Evolutionary conservation across 2,329 filamentous ascomycete genomes (phyloP).

Genomic region (Scopulariopsis brevicaulis): DNA sequence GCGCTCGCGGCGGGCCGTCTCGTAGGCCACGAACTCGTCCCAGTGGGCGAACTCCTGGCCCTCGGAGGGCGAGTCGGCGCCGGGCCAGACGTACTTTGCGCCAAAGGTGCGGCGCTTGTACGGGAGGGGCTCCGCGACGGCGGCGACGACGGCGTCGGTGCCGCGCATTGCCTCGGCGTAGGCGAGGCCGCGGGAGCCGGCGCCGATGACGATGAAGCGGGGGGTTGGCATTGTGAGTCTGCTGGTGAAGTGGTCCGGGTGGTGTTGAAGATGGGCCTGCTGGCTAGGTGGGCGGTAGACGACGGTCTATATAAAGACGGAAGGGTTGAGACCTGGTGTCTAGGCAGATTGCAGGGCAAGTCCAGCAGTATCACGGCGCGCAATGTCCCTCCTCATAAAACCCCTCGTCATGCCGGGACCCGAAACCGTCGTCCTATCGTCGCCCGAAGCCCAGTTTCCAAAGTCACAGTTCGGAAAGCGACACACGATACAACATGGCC

Average conservation of each 20-base stretch:
- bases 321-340: too few relatives aligned
- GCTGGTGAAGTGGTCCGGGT: not conserved
- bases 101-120: conserved; percentile 69
- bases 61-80: conserved; percentile 27
- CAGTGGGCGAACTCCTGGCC: conserved; percentile 65
- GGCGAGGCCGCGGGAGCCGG: conserved; percentile 64
- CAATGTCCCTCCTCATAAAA: too few relatives aligned
- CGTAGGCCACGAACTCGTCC: conserved; percentile 66
- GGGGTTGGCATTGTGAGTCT: conserved; percentile 34
- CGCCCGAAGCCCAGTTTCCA: not conserved
- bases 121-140: conserved; percentile 69
- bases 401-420: not conserved
- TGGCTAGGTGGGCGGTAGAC: too few relatives aligned
- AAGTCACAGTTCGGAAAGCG: not conserved
- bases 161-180: conserved; percentile 61
- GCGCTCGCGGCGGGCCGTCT: conserved; percentile 47
- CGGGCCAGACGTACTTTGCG: conserved; percentile 60
- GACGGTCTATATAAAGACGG: too few relatives aligned
- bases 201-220: conserved; percentile 70
- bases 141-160: conserved; percentile 57
- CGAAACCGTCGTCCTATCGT: not conserved
- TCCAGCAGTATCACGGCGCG: too few relatives aligned
- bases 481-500: not conserved
- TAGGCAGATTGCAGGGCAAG: too few relatives aligned
- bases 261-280: not conserved